Evolutionary conservation across 2,329 filamentous ascomycete genomes (phyloP), one percentile per base, ranked within the genome.

Genomic region (Claviceps spartinae): DNA sequence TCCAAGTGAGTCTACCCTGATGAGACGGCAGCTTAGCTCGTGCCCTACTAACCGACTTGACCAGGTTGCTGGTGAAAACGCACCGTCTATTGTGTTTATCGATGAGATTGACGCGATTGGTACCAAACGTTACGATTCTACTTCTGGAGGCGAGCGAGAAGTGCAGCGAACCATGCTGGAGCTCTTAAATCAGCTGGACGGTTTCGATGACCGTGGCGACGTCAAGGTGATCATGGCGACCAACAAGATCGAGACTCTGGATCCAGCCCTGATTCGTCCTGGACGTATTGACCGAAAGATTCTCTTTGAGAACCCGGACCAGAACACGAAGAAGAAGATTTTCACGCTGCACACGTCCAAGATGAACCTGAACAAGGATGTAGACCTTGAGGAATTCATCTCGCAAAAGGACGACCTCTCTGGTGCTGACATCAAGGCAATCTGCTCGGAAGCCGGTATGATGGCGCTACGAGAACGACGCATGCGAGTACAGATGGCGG

Each of bases 141-240:
- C 89, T 47, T 96, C 91, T 0, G 93, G 93, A 56, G 93, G 94
- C 67, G 93, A 98, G 69, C 86, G 91, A 60, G 93, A 98, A 69
- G 88, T 98, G 41, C 93, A 98, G 73, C 84, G 93, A 68, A 98
- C 93, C 48, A 98, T 98, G 93, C 74, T 98, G 69, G 93, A 98
- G 66, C 80, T 98, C 51, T 83, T 98, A 43, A 98, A 98, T 71
- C 93, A 98, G 73, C 83, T 98, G 8, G 93, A 98, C 67, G 93
- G 93, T 62, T 98, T 98, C 72, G 93, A 98, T 65, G 94, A 98
- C 69, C 87, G 93, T 55, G 94, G 93, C 60, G 93, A 98, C 66
- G 91, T 98, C 70, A 98, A 98, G 76, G 93, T 98, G 56, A 91
- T 98, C 69, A 97, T 98, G 90, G 94, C 93, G 13, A 98, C 93